Conservation (phyloP, 768 basidiomycete species). For the Tubosaeta sp. region DNA sequence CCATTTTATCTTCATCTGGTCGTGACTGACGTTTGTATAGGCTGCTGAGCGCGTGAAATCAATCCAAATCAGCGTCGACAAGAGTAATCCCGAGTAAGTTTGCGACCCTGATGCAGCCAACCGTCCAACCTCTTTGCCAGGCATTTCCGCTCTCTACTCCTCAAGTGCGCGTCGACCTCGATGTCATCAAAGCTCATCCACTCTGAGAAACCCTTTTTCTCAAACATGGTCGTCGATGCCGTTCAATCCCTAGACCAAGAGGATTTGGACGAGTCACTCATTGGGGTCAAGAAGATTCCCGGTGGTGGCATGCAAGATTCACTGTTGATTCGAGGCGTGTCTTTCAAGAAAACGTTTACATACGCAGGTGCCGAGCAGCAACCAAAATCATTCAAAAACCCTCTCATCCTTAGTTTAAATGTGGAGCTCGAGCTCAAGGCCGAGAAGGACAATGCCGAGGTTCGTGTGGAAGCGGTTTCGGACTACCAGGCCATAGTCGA, state of each 20-base stretch:
- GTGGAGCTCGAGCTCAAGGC: slow-evolving; percentile 99
- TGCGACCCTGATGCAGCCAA: neutral
- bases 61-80: slow-evolving; percentile 87
- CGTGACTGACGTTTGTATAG: slow-evolving; percentile 37
- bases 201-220: slow-evolving; percentile 98
- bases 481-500: slow-evolving; percentile 99
- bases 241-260: slow-evolving; percentile 89
- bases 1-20: slow-evolving; percentile 1
- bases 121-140: slow-evolving; percentile 38
- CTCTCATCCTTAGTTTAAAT: slow-evolving; percentile 90
- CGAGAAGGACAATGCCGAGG: slow-evolving; percentile 99
- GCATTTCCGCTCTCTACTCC: slow-evolving; percentile 86
- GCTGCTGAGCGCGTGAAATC: slow-evolving; percentile 83
- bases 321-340: slow-evolving; percentile 80
- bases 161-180: slow-evolving; percentile 98
- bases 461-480: slow-evolving; percentile 92
- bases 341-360: slow-evolving; percentile 99
- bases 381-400: slow-evolving; percentile 86
- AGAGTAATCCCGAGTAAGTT: slow-evolving; percentile 81
- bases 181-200: slow-evolving; percentile 99
- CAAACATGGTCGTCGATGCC: slow-evolving; percentile 97
- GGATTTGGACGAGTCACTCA: slow-evolving; percentile 92
- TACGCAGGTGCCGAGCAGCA: slow-evolving; percentile 99
- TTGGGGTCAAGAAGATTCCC: slow-evolving; percentile 96
- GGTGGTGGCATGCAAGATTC: slow-evolving; percentile 99